These are phyloP conservation scores for Fraxinus velutina DNA, from an alignment of 305 asterid genomes.

Conservation along the genomic window DNA sequence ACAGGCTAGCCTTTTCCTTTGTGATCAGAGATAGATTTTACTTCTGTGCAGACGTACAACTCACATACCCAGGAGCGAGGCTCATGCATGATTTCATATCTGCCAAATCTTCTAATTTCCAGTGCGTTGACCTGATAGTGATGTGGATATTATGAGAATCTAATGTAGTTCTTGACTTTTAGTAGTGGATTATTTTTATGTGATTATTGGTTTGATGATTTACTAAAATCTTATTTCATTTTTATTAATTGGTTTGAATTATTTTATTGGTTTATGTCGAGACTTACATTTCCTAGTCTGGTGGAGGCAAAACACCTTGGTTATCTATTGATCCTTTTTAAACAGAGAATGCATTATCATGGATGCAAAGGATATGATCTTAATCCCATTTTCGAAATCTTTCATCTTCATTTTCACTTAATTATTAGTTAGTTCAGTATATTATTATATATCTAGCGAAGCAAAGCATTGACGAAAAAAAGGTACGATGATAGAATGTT, in stretches of 20 bases:
- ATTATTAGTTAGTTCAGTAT: background rate
- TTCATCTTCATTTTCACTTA: background rate
- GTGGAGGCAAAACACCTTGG: background rate
- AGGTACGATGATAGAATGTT: background rate
- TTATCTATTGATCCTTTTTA: background rate
- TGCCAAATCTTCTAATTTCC: background rate
- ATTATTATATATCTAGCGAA: background rate
- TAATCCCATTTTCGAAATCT: background rate
- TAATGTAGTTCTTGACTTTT: background rate
- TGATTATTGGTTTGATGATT: background rate
- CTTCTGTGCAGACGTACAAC: background rate
- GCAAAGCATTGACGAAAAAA: background rate
- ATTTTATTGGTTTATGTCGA: background rate
- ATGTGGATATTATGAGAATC: background rate
- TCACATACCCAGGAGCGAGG: background rate
- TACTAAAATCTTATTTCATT: background rate
- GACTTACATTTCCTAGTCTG: background rate
- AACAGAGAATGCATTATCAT: background rate
- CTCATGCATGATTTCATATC: background rate
- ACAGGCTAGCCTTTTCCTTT: background rate
- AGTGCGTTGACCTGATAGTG: background rate
- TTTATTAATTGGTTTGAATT: background rate
- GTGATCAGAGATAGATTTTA: background rate
- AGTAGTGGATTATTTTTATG: background rate
- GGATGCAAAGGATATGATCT: background rate